A percentile compares a stretch with the other conserved stretches of the same genome.
phyloP scores from a whole-genome alignment of 257 asterid genomes.

The Cinchona pubescens region DNA sequence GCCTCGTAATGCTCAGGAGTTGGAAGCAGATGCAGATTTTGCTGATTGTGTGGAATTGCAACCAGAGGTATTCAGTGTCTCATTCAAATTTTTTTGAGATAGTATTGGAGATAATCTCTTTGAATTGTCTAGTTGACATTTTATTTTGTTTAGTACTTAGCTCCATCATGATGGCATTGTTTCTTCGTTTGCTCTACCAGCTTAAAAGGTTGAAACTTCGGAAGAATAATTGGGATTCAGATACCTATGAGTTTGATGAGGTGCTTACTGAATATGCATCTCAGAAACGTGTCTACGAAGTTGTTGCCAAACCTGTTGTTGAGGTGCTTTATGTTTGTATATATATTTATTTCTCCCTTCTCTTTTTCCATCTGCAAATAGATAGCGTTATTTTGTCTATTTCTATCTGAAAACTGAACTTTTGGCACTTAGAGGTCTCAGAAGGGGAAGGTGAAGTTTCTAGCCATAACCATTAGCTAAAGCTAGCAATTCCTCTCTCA shows the following conservation, averaged over 20 bases:
- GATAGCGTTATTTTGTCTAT: neutral
- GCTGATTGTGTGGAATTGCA: conserved; percentile 99
- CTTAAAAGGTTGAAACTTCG: conserved; percentile 93
- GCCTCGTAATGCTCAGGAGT: conserved; percentile 90
- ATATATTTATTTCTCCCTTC: neutral
- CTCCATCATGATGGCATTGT: conserved; percentile 18
- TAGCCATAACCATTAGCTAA: neutral
- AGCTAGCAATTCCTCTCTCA: neutral
- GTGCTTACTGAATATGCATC: conserved; percentile 93
- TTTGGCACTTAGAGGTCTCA: neutral
- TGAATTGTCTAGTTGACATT: conserved; percentile 14
- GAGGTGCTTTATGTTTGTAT: conserved; percentile 57
- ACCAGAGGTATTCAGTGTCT: conserved; percentile 67
- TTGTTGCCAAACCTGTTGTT: conserved; percentile 98
- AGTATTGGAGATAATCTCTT: neutral
- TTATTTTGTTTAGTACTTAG: conserved; percentile 9
- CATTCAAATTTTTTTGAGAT: neutral
- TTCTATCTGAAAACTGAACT: neutral
- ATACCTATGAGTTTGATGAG: conserved; percentile 94
- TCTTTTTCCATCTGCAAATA: neutral
- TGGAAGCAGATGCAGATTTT: conserved; percentile 97
- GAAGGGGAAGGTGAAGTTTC: neutral
- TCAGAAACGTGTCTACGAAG: conserved; percentile 96
- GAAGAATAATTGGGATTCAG: conserved; percentile 98
- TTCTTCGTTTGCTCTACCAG: conserved; percentile 44